phyloP scores from a whole-genome alignment of 495 filamentous ascomycete species.

The Neurospora sp. region DNA sequence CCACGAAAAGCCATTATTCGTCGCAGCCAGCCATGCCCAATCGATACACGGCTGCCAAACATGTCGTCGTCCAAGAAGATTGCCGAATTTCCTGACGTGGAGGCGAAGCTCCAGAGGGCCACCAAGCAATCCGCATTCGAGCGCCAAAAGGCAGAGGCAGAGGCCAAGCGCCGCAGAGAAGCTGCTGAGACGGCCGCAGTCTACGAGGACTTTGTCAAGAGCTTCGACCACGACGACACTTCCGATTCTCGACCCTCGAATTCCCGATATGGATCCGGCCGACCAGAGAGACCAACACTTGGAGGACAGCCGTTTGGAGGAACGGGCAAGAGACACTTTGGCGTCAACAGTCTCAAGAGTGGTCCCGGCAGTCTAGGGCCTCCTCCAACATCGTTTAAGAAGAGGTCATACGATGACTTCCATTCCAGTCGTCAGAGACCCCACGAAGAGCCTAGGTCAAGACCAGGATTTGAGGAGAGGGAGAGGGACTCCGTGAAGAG shows the following conservation, averaged over 20 bases:
- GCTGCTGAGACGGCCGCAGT: conserved; percentile 84
- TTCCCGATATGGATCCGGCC: conserved; percentile 28
- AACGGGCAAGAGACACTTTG: conserved; percentile 37
- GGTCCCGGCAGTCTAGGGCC: conserved; percentile 71
- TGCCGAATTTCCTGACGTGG: conserved; percentile 69
- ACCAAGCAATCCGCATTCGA: conserved; percentile 87
- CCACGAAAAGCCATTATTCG: not conserved
- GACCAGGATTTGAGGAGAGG: conserved; percentile 21
- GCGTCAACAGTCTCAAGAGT: conserved; percentile 39
- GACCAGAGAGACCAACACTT: conserved; percentile 18
- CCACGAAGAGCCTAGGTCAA: conserved; percentile 23
- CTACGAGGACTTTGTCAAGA: conserved; percentile 83
- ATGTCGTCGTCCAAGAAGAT: conserved; percentile 36
- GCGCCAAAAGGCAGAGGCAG: conserved; percentile 82
- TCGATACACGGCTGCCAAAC: conserved; percentile 4
- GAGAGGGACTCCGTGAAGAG: conserved; percentile 12
- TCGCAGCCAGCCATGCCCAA: conserved; percentile 7
- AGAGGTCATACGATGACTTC: conserved; percentile 35
- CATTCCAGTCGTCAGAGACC: conserved; percentile 15
- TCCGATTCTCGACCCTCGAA: conserved; percentile 9
- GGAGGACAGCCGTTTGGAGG: conserved; percentile 27
- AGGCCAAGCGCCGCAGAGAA: conserved; percentile 82
- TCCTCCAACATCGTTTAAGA: conserved; percentile 38
- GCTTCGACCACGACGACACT: conserved; percentile 63
- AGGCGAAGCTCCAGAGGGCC: conserved; percentile 72